Evolutionary conservation across 208 protist species (phyloP), one percentile per base, ranked within the genome.

Genomic region (Trypanosoma mega): DNA sequence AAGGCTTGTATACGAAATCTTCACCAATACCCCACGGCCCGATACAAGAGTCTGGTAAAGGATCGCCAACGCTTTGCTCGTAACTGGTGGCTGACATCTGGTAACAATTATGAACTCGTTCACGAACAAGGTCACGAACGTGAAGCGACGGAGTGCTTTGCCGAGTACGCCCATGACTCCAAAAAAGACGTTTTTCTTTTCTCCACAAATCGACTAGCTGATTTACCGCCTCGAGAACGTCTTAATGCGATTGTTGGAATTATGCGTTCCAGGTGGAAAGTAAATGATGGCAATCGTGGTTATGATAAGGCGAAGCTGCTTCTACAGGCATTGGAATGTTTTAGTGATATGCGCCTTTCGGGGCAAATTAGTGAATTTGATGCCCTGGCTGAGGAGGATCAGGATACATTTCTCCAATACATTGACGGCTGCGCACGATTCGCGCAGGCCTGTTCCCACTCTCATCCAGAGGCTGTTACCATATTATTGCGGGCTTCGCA

Each of bases 101-200:
- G 86, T 18, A 96, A 96, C 65, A 96, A 96, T 62, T 76, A 93
- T 67, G 90, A 96, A 56, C 78, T 92, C 14, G 82, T 92, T 8
- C 75, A 81, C 9, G 84, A 92, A 49, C 57, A 72, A 21, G 90
- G 81, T 21, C 90, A 96, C 64, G 90, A 96, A 65, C 78, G 83
- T 2, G 85, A 96, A 61, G 90, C 90, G 12, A 87, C 79, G 1
- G 85, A 96, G 73, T 93, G 92, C 70, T 80, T 96, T 44, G 77
- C 69, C 11, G 70, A 74, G 6, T 80, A 89, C 49, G 77, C 82
- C 11, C 75, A 91, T 46, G 90, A 96, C 56, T 83, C 78, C 50
- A 60, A 63, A 37, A 84, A 91, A 30, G 90, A 92, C 55, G 64
- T 46, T 4, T 91, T 81, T 62, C 63, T 89, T 4, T 54, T 93